phyloP scores from a whole-genome alignment of 257 asterid genomes.

The Solanum pinnatisectum region DNA sequence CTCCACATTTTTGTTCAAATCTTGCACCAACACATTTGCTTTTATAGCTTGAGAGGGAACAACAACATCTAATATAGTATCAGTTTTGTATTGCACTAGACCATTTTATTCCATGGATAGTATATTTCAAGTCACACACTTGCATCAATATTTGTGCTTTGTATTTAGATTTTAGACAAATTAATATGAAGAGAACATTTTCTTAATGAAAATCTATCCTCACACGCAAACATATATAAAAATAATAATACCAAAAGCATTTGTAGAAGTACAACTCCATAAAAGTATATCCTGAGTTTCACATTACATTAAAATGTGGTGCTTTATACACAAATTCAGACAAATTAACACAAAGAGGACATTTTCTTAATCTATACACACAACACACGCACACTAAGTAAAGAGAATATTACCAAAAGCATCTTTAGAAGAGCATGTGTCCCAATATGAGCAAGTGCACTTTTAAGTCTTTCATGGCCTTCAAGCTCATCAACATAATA shows the following conservation, averaged over 20 bases:
- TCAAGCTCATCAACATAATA: constrained; percentile 1
- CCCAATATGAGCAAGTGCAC: constrained; percentile 6
- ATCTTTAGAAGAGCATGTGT: constrained; percentile 7
- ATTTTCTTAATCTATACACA: not conserved
- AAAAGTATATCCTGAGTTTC: not conserved
- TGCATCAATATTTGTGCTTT: not conserved
- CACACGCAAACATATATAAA: not conserved
- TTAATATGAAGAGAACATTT: not conserved
- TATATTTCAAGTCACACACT: not conserved
- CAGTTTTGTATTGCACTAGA: not conserved
- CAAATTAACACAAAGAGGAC: not conserved
- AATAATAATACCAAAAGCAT: not conserved
- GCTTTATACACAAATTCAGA: not conserved
- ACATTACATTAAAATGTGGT: not conserved
- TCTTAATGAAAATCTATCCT: not conserved
- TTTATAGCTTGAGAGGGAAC: not conserved
- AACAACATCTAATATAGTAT: not conserved
- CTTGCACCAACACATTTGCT: not conserved
- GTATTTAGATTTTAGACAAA: not conserved
- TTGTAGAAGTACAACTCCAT: not conserved
- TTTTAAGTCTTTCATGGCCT: constrained; percentile 1
- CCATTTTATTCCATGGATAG: not conserved
- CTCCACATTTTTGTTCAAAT: not conserved
- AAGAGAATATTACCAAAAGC: constrained; percentile 3
- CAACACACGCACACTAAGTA: not conserved